Evolutionary conservation across 2,329 filamentous ascomycete genomes (phyloP).

Genomic region (Juglanconis oblonga): DNA sequence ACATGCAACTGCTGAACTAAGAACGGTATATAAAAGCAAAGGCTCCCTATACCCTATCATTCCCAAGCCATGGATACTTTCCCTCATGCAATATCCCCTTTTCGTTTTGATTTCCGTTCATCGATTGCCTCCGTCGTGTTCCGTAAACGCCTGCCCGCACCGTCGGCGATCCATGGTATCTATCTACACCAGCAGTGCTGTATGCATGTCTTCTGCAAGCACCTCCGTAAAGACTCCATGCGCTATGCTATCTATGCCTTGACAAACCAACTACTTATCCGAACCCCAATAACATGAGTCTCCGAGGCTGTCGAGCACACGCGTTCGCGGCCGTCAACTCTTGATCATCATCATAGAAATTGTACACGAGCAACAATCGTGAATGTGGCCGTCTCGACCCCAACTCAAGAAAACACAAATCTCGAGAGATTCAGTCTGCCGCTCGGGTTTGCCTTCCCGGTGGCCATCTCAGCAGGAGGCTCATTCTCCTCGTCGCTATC

Average conservation of each 20-base stretch:
- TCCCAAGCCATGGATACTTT: background rate
- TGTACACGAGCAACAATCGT: background rate
- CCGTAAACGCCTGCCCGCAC: background rate
- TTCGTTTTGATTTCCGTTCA: background rate
- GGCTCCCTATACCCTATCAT: background rate
- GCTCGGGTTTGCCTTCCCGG: background rate
- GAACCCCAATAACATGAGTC: background rate
- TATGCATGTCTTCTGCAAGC: background rate
- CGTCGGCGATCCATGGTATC: background rate
- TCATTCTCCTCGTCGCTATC: constrained; percentile 50
- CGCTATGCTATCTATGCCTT: constrained; percentile 7
- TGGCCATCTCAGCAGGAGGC: constrained; percentile 1
- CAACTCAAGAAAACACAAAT: constrained; percentile 39
- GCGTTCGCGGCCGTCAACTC: background rate
- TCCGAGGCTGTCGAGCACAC: too few species aligned
- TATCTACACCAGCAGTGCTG: background rate
- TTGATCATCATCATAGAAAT: background rate
- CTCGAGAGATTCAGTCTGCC: constrained; percentile 45
- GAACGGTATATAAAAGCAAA: background rate
- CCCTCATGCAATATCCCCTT: background rate
- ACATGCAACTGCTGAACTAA: background rate
- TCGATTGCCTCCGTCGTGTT: background rate
- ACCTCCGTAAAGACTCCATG: constrained; percentile 8
- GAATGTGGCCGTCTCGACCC: background rate
- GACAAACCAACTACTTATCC: background rate